phyloP scores from a whole-genome alignment of 2,329 filamentous ascomycete genomes.

The Verticillium tricorpus region DNA sequence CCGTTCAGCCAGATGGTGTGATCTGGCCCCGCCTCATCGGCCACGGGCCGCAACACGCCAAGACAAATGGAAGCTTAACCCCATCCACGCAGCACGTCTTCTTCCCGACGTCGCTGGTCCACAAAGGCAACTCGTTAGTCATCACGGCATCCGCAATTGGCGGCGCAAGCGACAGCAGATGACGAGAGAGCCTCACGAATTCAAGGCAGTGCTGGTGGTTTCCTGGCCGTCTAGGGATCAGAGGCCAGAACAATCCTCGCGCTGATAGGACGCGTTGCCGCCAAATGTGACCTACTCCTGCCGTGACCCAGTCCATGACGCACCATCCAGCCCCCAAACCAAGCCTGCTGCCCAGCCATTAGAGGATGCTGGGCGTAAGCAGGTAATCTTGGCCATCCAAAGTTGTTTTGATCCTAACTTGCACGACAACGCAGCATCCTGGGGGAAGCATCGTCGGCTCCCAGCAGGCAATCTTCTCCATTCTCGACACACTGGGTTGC shows the following conservation, averaged over 20 bases:
- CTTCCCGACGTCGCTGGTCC: neutral
- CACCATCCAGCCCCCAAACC: neutral
- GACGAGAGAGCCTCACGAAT: no score
- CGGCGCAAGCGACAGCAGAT: no score
- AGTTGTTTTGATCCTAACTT: neutral
- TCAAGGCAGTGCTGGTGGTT: no score
- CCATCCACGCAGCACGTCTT: neutral
- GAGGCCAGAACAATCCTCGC: neutral
- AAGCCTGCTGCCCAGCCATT: neutral
- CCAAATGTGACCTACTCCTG: neutral
- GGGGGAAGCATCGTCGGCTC: no score
- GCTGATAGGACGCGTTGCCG: neutral
- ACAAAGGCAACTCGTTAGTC: no score
- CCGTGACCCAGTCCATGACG: neutral
- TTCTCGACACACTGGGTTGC: no score
- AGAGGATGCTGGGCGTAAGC: neutral
- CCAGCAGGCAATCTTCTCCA: no score
- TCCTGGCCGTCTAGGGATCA: no score
- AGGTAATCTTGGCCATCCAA: neutral
- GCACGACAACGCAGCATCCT: neutral
- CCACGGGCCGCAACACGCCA: neutral
- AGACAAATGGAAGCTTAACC: neutral
- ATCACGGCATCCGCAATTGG: no score
- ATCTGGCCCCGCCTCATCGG: neutral
- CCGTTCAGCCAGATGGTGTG: neutral